A percentile compares a stretch with the other conserved stretches of the same genome.
phyloP scores from a whole-genome alignment of 768 basidiomycete species.

The Xerocomellus intermedius region DNA sequence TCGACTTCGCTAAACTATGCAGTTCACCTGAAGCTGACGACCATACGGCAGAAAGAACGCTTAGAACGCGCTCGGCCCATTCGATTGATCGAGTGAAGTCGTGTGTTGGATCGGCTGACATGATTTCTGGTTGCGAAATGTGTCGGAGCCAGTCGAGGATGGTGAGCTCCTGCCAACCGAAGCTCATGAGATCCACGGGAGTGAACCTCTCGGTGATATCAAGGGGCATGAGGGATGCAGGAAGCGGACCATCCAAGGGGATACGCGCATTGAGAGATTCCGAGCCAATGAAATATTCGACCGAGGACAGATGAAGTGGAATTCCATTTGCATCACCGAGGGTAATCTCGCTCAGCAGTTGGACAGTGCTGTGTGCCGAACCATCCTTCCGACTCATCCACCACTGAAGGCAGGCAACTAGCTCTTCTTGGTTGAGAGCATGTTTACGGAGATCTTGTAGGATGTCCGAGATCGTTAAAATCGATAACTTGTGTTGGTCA shows the following conservation, averaged over 20 bases:
- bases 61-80: conserved; percentile 79
- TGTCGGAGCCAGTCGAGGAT: conserved; percentile 69
- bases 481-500: background rate
- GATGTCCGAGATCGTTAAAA: background rate
- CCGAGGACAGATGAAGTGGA: conserved; percentile 45
- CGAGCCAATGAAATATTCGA: conserved; percentile 65
- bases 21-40: conserved; percentile 39
- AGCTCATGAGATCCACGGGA: conserved; percentile 49
- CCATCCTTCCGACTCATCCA: background rate
- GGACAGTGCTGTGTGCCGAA: conserved; percentile 33
- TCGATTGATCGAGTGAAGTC: conserved; percentile 61
- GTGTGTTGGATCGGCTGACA: conserved; percentile 41
- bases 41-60: conserved; percentile 65
- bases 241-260: conserved; percentile 74
- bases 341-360: conserved; percentile 37
- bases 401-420: conserved; percentile 6
- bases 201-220: conserved; percentile 58
- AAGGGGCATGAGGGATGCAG: conserved; percentile 60
- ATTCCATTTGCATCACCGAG: too few relatives aligned
- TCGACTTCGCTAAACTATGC: conserved; percentile 3
- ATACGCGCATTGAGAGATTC: conserved; percentile 45
- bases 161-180: conserved; percentile 78
- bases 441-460: background rate
- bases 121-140: conserved; percentile 49
- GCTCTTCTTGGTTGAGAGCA: background rate